phyloP scores from a whole-genome alignment of 805 yeast genomes.

The Kuraishia ogatae region DNA sequence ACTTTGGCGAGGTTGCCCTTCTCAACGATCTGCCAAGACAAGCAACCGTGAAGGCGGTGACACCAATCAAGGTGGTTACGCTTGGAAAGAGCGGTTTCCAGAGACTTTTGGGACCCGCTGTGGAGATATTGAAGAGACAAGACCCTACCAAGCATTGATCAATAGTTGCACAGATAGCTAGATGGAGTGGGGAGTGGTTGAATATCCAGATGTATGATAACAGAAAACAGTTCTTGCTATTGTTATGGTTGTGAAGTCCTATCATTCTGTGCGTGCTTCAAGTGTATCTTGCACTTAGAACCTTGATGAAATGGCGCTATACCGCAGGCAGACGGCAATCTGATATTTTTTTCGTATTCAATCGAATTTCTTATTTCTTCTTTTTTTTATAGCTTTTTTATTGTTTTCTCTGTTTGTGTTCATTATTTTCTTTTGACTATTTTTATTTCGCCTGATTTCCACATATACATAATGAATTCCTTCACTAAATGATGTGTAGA shows the following conservation, averaged over 20 bases:
- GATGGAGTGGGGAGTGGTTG: not conserved
- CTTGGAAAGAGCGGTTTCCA: slow-evolving; percentile 89
- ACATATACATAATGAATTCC: not conserved
- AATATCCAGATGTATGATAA: not conserved
- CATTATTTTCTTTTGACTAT: not conserved
- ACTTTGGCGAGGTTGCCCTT: slow-evolving; percentile 94
- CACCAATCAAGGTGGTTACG: slow-evolving; percentile 79
- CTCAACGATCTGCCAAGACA: slow-evolving; percentile 88
- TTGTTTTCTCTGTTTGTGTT: not conserved
- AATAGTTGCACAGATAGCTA: not conserved
- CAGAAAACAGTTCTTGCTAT: not conserved
- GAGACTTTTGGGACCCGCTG: slow-evolving; percentile 90
- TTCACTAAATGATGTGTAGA: not conserved
- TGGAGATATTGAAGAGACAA: slow-evolving; percentile 74
- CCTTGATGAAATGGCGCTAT: not conserved
- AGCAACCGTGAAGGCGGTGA: slow-evolving; percentile 79
- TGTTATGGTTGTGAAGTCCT: not conserved
- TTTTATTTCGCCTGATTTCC: not conserved
- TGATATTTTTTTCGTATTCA: not conserved
- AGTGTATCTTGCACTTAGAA: not conserved
- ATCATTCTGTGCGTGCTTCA: too few relatives aligned
- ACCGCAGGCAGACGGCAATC: not conserved
- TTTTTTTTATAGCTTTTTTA: not conserved
- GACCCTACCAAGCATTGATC: slow-evolving; percentile 55
- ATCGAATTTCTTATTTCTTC: not conserved